Base-by-base conservation (phyloP, 352 stramenopile genomes). In the Pythium utonaiense region DNA sequence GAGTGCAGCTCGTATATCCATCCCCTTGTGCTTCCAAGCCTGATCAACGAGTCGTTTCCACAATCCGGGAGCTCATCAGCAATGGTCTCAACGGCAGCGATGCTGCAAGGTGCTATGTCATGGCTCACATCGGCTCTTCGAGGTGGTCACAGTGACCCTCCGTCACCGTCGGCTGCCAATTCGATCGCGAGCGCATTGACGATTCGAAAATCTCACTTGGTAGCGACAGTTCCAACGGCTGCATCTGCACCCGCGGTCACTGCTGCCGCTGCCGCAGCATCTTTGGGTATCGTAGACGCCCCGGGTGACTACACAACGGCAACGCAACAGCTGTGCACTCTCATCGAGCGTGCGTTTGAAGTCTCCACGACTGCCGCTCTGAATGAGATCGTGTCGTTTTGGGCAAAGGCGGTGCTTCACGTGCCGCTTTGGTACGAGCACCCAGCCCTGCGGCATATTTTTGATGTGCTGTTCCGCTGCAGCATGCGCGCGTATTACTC, bases 391-490 rank as follows among this genome's bases (percentile, higher is more conserved):
- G 74, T 81, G 51, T 28, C 59, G 2, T 90, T 87, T 44, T 93
- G 83, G 83, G 66, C 78, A 54, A 81, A 78, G 52, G 59, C 78
- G 24, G 47, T 93, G 28, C 60, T 91, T 1, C 77, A 86, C 56
- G 80, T 91, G 14, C 84, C 84, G 5, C 88, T 86, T 42, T 93
- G 84, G 84, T 88, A 83, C 57, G 82, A 93, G 58, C 86, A 89
- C 53, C 69, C 75, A 22, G 78, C 71, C 0, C 79, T 93, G 33
- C 77, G 84, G 10, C 71, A 89, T 59, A 54, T 91, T 3, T 30
- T 91, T 17, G 82, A 93, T 53, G 70, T 83, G n/a, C 62, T 93
- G 14, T 27, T 90, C 10, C 74, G 73, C 10, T 89, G 81, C 56
- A 86, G 72, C 51, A 91, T 89, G 77, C 74, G 71, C 24, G 66